Conservation (phyloP, 108 stramenopile genomes). For the Fragilaria crotonensis region DNA sequence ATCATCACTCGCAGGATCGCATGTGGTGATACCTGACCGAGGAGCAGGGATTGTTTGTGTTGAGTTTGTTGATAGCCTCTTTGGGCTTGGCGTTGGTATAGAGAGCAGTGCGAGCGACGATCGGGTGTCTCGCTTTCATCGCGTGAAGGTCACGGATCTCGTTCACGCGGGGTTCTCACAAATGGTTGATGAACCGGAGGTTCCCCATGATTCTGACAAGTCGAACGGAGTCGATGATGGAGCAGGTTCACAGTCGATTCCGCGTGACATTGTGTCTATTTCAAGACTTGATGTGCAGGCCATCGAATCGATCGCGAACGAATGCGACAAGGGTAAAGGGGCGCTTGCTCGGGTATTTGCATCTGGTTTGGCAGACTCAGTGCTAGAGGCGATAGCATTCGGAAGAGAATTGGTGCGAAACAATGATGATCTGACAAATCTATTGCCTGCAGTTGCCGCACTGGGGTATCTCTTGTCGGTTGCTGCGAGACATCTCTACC, state of each 20-base stretch:
- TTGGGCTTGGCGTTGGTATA: neutral
- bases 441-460: slow-evolving; percentile 17
- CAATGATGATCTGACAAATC: slow-evolving; percentile 8
- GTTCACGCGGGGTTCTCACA: neutral
- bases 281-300: slow-evolving; percentile 22
- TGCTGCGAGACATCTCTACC: slow-evolving; percentile 6
- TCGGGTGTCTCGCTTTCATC: neutral
- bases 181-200: neutral
- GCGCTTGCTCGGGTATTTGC: slow-evolving; percentile 21
- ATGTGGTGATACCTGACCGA: neutral
- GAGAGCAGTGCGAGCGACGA: neutral
- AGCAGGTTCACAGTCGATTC: neutral
- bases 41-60: slow-evolving; percentile 1
- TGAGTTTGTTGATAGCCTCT: slow-evolving; percentile 1
- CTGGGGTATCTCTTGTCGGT: slow-evolving; percentile 18
- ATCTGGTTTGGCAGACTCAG: slow-evolving; percentile 16
- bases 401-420: slow-evolving; percentile 7
- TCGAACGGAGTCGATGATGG: slow-evolving; percentile 1
- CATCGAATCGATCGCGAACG: slow-evolving; percentile 22
- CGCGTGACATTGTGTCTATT: slow-evolving; percentile 5
- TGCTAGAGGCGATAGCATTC: slow-evolving; percentile 16
- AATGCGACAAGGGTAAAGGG: slow-evolving; percentile 26
- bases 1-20: no score
- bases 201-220: neutral
- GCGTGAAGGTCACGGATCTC: neutral